Evolutionary conservation across 139 green algal genomes (phyloP).

Genomic region (Closterium sp.): DNA sequence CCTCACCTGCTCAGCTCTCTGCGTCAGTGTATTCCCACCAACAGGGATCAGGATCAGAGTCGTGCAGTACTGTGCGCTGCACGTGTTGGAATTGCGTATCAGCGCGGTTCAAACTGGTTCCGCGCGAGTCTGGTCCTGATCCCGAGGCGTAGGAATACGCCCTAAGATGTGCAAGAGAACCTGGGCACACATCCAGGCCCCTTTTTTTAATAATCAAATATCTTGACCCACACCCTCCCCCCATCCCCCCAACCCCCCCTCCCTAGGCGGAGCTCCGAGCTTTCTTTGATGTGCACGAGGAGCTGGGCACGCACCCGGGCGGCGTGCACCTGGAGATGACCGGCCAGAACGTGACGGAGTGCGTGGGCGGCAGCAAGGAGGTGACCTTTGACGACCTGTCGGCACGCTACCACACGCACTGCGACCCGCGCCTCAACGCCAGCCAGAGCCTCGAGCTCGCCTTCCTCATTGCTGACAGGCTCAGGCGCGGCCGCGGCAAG

Average conservation of each 20-base stretch:
- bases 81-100: too few species aligned
- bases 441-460: conserved; percentile 96
- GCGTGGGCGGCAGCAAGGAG: conserved; percentile 79
- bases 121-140: too few species aligned
- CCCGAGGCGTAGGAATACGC: too few species aligned
- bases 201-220: too few species aligned
- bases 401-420: conserved; percentile 98
- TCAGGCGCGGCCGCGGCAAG: conserved; percentile 35
- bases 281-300: conserved; percentile 93
- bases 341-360: conserved; percentile 83
- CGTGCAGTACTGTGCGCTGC: too few species aligned
- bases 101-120: too few species aligned
- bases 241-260: too few species aligned
- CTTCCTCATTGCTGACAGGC: conserved; percentile 87
- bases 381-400: conserved; percentile 77
- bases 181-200: too few species aligned
- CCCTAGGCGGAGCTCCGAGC: conserved; percentile 71
- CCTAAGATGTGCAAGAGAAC: too few species aligned
- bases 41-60: too few species aligned
- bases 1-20: too few species aligned
- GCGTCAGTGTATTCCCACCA: too few species aligned
- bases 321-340: conserved; percentile 99
- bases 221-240: neutral
- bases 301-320: conserved; percentile 77
- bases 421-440: conserved; percentile 97